Evolutionary conservation across 2,329 filamentous ascomycete genomes (phyloP).

Genomic region (Alternaria ethzedia): DNA sequence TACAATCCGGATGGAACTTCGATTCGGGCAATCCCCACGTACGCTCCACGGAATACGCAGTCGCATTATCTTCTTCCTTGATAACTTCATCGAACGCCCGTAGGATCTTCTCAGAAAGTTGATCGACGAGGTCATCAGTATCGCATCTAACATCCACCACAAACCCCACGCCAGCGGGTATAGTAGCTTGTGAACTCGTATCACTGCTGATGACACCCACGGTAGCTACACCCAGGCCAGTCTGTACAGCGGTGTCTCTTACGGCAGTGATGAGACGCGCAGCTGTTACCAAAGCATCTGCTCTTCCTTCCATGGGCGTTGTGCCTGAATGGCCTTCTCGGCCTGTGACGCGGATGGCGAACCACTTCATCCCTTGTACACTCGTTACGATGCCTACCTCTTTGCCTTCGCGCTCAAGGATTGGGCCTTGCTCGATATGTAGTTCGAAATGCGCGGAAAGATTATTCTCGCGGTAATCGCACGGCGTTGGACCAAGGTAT

Average conservation of each 20-base stretch:
- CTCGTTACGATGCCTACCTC: constrained; percentile 72
- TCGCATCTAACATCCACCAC: constrained; percentile 39
- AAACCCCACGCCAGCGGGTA: constrained; percentile 35
- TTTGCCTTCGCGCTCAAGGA: constrained; percentile 66
- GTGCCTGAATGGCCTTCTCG: constrained; percentile 61
- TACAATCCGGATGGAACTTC: constrained; percentile 29
- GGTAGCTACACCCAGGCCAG: constrained; percentile 32
- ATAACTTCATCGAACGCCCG: constrained; percentile 29
- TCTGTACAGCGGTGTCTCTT: constrained; percentile 28
- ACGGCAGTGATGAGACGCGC: constrained; percentile 35
- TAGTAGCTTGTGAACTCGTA: constrained; percentile 38
- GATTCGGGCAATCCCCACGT: constrained; percentile 38
- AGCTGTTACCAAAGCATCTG: constrained; percentile 43
- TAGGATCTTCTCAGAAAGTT: constrained; percentile 30
- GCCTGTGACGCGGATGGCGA: constrained; percentile 39
- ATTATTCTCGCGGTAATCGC: constrained; percentile 64
- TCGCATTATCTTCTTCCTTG: constrained; percentile 28
- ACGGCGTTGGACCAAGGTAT: constrained; percentile 51
- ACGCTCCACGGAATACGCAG: constrained; percentile 26
- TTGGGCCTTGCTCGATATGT: constrained; percentile 82
- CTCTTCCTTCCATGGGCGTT: constrained; percentile 68
- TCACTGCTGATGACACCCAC: constrained; percentile 38
- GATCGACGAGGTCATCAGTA: constrained; percentile 31
- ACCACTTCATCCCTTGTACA: constrained; percentile 78
- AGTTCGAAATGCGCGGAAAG: constrained; percentile 80